Evolutionary conservation across 768 basidiomycete species (phyloP), one percentile per base, ranked within the genome.

Genomic region (Hygrophorus russula): DNA sequence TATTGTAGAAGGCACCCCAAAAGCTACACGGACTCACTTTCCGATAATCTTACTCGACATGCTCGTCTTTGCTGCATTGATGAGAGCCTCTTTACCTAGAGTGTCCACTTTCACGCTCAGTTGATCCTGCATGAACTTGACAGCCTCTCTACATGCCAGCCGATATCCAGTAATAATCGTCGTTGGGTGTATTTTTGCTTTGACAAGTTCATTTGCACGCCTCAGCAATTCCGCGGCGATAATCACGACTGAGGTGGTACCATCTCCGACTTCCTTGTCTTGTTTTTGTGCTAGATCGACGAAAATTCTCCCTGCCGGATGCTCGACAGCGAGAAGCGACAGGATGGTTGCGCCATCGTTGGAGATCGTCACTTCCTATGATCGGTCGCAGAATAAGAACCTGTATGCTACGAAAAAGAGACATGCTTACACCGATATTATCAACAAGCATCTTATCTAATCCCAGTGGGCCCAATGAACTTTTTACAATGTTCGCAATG

Each of bases 301-400:
- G 51, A 99, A 91, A 49, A 99, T 92, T 50, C 89, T 83, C 15
- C 92, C 96, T 3, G 96, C 96, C 19, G 96, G 96, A 58, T 98
- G 91, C 55, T 96, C 90, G 36, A 99, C 93, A 12, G 90, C 80
- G 32, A 98, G 71, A 14, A 98, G 72, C 17, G 88, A 82, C 31
- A 99, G 78, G 53, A 99, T 99, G n/a, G 96, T 98, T 12, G 96
- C 96, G 38, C 96, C 96, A 66, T 98, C 96, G 65, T 99, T 99
- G 37, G 96, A 97, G 60, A 99, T 98, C 24, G 96, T 98, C 20
- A 98, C 93, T 74, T 99, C 96, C 91, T 94, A 62, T 4, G 42
- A 7, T 34, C 28, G 37, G 11, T 31, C 5, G n/a, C 24, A 24
- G 24, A 24, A 33, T 37, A 20, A 48, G 37, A 52, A 41, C 31